Conservation (phyloP, 176 grass and related monocot genomes). For the Bromus sterilis region DNA sequence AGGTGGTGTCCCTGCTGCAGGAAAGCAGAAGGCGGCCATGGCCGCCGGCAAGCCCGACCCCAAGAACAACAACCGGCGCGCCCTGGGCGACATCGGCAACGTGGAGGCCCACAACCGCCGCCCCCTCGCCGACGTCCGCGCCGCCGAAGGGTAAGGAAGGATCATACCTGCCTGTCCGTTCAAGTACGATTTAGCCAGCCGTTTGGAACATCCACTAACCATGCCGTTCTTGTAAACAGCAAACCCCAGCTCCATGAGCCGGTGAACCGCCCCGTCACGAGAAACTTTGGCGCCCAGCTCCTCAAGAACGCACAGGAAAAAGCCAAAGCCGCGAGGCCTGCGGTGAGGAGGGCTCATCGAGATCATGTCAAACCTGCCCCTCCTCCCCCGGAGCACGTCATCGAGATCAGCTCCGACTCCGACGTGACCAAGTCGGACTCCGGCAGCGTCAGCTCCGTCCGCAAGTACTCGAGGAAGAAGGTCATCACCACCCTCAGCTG, state of each 20-base stretch:
- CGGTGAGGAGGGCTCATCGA: background rate
- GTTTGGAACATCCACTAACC: background rate
- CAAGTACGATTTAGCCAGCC: background rate
- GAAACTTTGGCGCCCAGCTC: constrained; percentile 60
- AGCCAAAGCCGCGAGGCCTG: constrained; percentile 22
- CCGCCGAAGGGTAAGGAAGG: constrained; percentile 28
- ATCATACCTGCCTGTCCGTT: background rate
- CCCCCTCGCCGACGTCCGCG: constrained; percentile 25
- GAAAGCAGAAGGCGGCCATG: constrained; percentile 48
- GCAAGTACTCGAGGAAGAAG: constrained; percentile 60
- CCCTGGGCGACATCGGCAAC: constrained; percentile 17
- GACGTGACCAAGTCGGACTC: constrained; percentile 20
- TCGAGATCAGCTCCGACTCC: constrained; percentile 47
- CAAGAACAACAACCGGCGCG: constrained; percentile 38
- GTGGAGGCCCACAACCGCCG: constrained; percentile 21
- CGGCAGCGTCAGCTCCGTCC: constrained; percentile 17
- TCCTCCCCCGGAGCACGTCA: constrained; percentile 35
- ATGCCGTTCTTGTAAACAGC: constrained; percentile 27
- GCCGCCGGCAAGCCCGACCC: constrained; percentile 28
- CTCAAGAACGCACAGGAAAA: constrained; percentile 58
- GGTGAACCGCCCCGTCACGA: constrained; percentile 22
- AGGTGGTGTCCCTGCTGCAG: constrained; percentile 32
- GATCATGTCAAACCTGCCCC: constrained; percentile 25
- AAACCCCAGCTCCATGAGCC: constrained; percentile 26
- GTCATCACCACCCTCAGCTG: constrained; percentile 61